phyloP scores from a whole-genome alignment of 768 basidiomycete species.

The Trametes coccinea region DNA sequence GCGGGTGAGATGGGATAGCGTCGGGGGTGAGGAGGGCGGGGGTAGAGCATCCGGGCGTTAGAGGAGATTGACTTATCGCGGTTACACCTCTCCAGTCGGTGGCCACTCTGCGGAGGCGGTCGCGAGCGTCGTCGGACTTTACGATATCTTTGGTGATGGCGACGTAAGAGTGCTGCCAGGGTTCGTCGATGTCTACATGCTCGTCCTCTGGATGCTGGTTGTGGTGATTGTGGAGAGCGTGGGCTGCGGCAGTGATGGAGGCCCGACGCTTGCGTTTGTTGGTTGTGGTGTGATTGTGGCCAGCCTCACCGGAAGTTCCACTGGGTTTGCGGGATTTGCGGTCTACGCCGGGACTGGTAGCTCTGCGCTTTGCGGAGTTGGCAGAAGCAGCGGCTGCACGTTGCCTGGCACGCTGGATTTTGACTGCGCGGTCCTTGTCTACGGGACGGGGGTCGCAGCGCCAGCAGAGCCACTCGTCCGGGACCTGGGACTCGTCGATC shows the following conservation, averaged over 20 bases:
- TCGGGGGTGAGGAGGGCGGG: slow-evolving; percentile 38
- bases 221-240: background rate
- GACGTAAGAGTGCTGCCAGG: slow-evolving; percentile 47
- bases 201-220: slow-evolving; percentile 44
- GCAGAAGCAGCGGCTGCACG: slow-evolving; percentile 32
- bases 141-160: slow-evolving; percentile 49
- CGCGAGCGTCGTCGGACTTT: slow-evolving; percentile 43
- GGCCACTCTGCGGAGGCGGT: slow-evolving; percentile 57
- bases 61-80: slow-evolving; percentile 41
- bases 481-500: slow-evolving; percentile 57
- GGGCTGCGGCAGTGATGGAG: slow-evolving; percentile 34
- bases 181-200: slow-evolving; percentile 50
- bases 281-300: slow-evolving; percentile 30
- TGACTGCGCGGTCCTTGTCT: slow-evolving; percentile 49
- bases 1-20: slow-evolving; percentile 26
- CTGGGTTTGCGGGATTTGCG: slow-evolving; percentile 38
- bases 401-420: slow-evolving; percentile 44
- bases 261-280: slow-evolving; percentile 41
- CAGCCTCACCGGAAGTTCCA: slow-evolving; percentile 38
- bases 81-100: slow-evolving; percentile 67
- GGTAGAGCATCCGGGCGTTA: slow-evolving; percentile 33
- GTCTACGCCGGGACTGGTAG: slow-evolving; percentile 41
- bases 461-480: slow-evolving; percentile 81
- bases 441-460: slow-evolving; percentile 54
- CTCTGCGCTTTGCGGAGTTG: slow-evolving; percentile 32